Evolutionary conservation across 1,284 basidiomycete species (phyloP).

Genomic region (Waitea zeae): DNA sequence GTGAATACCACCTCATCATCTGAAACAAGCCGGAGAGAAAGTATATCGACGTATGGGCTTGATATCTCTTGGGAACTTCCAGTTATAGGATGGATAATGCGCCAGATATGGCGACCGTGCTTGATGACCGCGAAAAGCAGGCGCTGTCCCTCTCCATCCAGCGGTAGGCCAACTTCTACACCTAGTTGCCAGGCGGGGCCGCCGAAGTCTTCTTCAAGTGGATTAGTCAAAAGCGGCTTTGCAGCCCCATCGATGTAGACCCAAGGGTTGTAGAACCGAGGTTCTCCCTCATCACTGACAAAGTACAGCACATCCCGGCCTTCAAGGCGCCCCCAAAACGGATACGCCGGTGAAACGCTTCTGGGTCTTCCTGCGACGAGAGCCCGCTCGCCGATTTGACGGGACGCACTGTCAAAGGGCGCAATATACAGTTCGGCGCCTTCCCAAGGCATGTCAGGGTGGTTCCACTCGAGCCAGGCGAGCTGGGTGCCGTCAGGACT

Average conservation of each 20-base stretch:
- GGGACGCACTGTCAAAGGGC: slow-evolving; percentile 12
- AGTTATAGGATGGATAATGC: slow-evolving; percentile 23
- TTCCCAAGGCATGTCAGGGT: slow-evolving; percentile 77
- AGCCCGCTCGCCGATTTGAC: slow-evolving; percentile 16
- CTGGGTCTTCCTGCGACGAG: slow-evolving; percentile 29
- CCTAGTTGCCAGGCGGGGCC: slow-evolving; percentile 39
- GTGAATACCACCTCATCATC: slow-evolving; percentile 23
- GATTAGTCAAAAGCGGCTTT: slow-evolving; percentile 23
- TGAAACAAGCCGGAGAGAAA: slow-evolving; percentile 20
- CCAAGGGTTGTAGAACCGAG: slow-evolving; percentile 50
- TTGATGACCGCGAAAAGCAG: slow-evolving; percentile 27
- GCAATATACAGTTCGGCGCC: slow-evolving; percentile 44
- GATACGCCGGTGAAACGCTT: slow-evolving; percentile 32
- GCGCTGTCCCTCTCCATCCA: slow-evolving; percentile 21
- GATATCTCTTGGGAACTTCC: slow-evolving; percentile 15
- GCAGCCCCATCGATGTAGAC: slow-evolving; percentile 22
- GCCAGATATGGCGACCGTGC: slow-evolving; percentile 31
- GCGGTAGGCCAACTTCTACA: slow-evolving; percentile 27
- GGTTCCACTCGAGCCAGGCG: slow-evolving; percentile 58
- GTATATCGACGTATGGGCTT: slow-evolving; percentile 29
- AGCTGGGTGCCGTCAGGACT: slow-evolving; percentile 49
- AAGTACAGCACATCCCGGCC: slow-evolving; percentile 50
- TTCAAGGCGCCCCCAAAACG: slow-evolving; percentile 39
- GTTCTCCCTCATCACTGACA: slow-evolving; percentile 43
- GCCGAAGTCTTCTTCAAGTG: slow-evolving; percentile 39